Evolutionary conservation across 352 stramenopile species (phyloP).

Genomic region (Plasmopara halstedii): DNA sequence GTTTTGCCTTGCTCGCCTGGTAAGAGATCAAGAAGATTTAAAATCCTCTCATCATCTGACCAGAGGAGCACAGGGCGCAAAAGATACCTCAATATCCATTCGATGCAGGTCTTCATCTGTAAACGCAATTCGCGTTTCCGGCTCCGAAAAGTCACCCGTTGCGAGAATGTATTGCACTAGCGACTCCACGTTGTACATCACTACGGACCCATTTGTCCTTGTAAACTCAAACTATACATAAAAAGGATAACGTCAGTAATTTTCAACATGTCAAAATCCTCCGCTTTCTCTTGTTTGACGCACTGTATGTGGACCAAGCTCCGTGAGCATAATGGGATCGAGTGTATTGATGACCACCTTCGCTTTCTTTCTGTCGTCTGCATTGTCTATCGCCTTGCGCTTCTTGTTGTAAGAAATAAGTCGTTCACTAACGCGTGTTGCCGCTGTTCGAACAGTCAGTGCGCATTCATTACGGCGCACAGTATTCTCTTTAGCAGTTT

Average conservation of each 20-base stretch:
- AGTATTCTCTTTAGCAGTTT: slow-evolving; percentile 10
- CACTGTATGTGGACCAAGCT: slow-evolving; percentile 70
- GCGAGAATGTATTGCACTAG: slow-evolving; percentile 85
- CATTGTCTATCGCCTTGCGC: slow-evolving; percentile 32
- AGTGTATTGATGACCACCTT: slow-evolving; percentile 68
- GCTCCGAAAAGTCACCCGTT: slow-evolving; percentile 85
- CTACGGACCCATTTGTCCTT: slow-evolving; percentile 71
- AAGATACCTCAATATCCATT: slow-evolving; percentile 63
- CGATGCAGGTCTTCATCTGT: slow-evolving; percentile 67
- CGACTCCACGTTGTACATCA: slow-evolving; percentile 82
- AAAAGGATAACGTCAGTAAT: slow-evolving; percentile 1
- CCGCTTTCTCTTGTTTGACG: slow-evolving; percentile 1
- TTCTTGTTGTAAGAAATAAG: slow-evolving; percentile 42
- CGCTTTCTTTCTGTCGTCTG: slow-evolving; percentile 36
- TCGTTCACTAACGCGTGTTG: slow-evolving; percentile 48
- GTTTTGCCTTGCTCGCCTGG: slow-evolving; percentile 53
- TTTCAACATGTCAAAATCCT: not conserved
- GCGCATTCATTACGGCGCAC: slow-evolving; percentile 16
- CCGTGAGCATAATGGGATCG: slow-evolving; percentile 85
- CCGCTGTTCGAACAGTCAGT: not conserved
- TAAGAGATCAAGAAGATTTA: slow-evolving; percentile 26
- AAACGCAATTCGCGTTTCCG: slow-evolving; percentile 83
- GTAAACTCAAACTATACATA: slow-evolving; percentile 71
- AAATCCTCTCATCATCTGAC: slow-evolving; percentile 22
- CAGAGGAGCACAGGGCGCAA: slow-evolving; percentile 15